Evolutionary conservation across 2,329 filamentous ascomycete species (phyloP).

Genomic region (Fusarium nanum): DNA sequence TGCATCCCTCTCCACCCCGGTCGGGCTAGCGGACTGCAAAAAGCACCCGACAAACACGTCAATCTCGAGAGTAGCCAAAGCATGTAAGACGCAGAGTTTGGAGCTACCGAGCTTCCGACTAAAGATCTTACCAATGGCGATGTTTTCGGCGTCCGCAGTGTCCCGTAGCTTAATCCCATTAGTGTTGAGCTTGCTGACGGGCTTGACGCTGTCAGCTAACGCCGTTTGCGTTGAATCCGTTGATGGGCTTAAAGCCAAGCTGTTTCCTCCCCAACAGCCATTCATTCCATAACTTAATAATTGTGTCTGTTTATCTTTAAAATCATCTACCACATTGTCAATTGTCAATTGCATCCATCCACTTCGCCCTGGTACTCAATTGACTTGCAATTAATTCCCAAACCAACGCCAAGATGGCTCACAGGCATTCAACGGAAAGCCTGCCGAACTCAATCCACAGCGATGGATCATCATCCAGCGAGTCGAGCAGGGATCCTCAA

Average conservation of each 20-base stretch:
- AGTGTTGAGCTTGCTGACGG: not conserved
- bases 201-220: not conserved
- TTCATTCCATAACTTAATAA: not conserved
- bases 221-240: not conserved
- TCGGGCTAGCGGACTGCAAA: not conserved
- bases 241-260: not conserved
- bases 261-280: not conserved
- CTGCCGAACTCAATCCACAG: not conserved
- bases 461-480: conserved; percentile 3
- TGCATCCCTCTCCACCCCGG: not conserved
- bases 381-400: not conserved
- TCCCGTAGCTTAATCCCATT: not conserved
- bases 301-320: not conserved
- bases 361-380: not conserved
- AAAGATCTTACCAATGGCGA: not conserved
- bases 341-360: not conserved
- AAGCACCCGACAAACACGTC: not conserved
- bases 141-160: not conserved
- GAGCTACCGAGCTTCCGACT: not conserved
- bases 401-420: conserved; percentile 2
- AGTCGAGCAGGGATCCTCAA: not conserved
- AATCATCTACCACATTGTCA: not conserved
- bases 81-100: not conserved
- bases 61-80: not conserved
- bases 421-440: conserved; percentile 4